phyloP scores from a whole-genome alignment of 139 green algal genomes.

The Bryopsis sp. region DNA sequence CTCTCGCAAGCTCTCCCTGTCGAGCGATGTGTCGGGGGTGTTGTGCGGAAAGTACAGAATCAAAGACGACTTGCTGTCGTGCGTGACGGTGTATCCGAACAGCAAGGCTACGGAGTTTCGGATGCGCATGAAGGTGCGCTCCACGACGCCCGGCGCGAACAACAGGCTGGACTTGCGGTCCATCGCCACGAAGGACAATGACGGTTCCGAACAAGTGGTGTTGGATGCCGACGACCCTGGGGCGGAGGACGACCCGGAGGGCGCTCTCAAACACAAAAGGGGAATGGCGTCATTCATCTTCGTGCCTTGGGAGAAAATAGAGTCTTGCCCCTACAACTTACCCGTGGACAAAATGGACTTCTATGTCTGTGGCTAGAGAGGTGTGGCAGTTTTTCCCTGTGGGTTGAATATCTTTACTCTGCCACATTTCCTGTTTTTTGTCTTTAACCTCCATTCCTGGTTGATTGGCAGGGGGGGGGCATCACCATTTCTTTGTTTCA shows the following conservation, averaged over 20 bases:
- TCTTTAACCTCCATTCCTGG: too few relatives aligned
- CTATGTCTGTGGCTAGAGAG: conserved; percentile 48
- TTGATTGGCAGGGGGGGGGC: too few relatives aligned
- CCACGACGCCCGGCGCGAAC: conserved; percentile 50
- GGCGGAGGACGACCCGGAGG: conserved; percentile 21
- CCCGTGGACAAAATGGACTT: conserved; percentile 64
- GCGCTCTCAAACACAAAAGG: conserved; percentile 33
- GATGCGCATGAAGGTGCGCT: conserved; percentile 38
- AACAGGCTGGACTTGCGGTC: conserved; percentile 65
- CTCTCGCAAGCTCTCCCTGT: neutral
- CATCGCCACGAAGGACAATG: conserved; percentile 55
- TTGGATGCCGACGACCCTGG: conserved; percentile 14
- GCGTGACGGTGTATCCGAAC: conserved; percentile 49
- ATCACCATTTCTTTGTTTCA: too few relatives aligned
- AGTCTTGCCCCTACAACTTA: conserved; percentile 52
- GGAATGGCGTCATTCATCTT: conserved; percentile 59
- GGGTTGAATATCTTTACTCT: too few relatives aligned
- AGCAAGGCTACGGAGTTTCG: conserved; percentile 54
- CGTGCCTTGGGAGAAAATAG: conserved; percentile 56
- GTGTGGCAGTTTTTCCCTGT: too few relatives aligned
- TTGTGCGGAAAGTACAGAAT: conserved; percentile 26
- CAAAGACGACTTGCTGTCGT: conserved; percentile 26
- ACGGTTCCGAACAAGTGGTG: neutral
- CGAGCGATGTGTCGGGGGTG: neutral
- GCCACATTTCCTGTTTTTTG: too few relatives aligned